A percentile compares a stretch with the other conserved stretches of the same genome.
phyloP scores from a whole-genome alignment of 441 rosid species.

The Populus tomentosa region DNA sequence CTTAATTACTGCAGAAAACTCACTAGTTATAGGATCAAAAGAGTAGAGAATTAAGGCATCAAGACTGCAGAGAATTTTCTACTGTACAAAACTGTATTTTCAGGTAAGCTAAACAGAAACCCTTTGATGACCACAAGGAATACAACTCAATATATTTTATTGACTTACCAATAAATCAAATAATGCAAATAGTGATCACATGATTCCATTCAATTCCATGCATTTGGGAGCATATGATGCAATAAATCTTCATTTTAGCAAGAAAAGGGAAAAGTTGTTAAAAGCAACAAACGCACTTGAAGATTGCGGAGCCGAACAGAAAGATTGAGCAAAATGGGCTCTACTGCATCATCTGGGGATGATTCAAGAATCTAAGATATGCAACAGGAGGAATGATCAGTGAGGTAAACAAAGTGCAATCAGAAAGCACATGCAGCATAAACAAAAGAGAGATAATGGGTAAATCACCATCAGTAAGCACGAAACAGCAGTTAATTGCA shows the following conservation, averaged over 20 bases:
- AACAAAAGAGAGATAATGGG: slow-evolving; percentile 13
- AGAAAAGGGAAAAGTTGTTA: not conserved
- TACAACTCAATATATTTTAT: too few species aligned
- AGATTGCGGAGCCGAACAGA: slow-evolving; percentile 89
- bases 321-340: slow-evolving; percentile 80
- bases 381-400: not conserved
- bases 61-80: not conserved
- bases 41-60: not conserved
- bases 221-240: slow-evolving; percentile 1
- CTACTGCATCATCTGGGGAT: slow-evolving; percentile 82
- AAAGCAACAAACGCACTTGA: slow-evolving; percentile 42
- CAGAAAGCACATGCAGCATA: slow-evolving; percentile 7
- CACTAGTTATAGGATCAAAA: not conserved
- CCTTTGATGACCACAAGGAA: not conserved
- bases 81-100: too few species aligned
- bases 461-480: slow-evolving; percentile 70
- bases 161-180: not conserved
- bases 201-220: not conserved
- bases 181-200: not conserved
- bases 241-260: not conserved
- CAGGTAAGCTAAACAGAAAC: not conserved
- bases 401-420: slow-evolving; percentile 12
- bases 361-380: slow-evolving; percentile 68
- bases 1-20: not conserved
- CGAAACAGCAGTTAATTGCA: slow-evolving; percentile 94